These are phyloP conservation scores for Hymenoscyphus scutula DNA, from an alignment of 2,329 filamentous ascomycete genomes.

Conservation along the genomic window DNA sequence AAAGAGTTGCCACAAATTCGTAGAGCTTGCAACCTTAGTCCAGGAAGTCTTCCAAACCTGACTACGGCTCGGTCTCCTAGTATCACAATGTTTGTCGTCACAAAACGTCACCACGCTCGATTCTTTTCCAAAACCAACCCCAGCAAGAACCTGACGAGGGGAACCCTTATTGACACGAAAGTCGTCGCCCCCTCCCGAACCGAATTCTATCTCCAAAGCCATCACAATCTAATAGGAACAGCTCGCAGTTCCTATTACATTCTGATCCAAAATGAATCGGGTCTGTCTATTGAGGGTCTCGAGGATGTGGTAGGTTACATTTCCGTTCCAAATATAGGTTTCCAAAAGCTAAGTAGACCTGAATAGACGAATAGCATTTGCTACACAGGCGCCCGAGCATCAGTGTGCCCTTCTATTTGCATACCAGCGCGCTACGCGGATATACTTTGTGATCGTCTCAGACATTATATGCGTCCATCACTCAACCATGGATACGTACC, in stretches of 20 bases:
- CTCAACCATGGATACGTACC: neutral
- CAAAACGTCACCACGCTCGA: constrained; percentile 43
- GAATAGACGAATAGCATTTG: constrained; percentile 71
- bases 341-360: neutral
- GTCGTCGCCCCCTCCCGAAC: neutral
- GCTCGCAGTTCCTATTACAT: neutral
- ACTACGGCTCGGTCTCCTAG: constrained; percentile 12
- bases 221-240: neutral
- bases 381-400: constrained; percentile 77
- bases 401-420: constrained; percentile 80
- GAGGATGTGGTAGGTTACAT: constrained; percentile 42
- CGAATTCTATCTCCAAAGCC: constrained; percentile 6
- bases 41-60: constrained; percentile 17
- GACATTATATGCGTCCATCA: constrained; percentile 57
- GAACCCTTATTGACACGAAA: neutral
- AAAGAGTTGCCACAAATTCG: constrained; percentile 35
- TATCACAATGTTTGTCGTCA: constrained; percentile 36
- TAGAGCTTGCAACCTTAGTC: constrained; percentile 11
- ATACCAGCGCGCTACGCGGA: constrained; percentile 89
- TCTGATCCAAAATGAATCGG: neutral
- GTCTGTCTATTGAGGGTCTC: neutral
- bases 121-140: constrained; percentile 36
- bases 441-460: constrained; percentile 72
- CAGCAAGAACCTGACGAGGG: no score
- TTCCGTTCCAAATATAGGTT: neutral